Percentiles rank a stretch among this genome's conserved stretches.
phyloP scores from a whole-genome alignment of 2,329 filamentous ascomycete species.

The Epichloe amarillans region DNA sequence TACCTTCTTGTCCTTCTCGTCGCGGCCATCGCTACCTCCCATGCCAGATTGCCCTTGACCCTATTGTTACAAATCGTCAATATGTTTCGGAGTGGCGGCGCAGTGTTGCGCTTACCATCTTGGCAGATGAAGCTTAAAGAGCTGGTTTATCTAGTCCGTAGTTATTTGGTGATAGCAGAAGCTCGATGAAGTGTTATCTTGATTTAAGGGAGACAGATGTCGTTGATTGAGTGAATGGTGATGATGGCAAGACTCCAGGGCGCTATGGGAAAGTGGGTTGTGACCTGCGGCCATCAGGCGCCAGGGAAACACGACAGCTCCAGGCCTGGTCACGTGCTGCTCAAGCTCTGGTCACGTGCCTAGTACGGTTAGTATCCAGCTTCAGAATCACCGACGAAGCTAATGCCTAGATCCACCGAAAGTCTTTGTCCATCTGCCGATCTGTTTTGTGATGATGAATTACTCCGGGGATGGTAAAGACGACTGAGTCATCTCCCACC shows the following conservation, averaged over 20 bases:
- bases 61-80: slow-evolving; percentile 26
- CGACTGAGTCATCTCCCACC: too few relatives aligned
- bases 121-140: slow-evolving; percentile 18
- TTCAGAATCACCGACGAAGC: too few relatives aligned
- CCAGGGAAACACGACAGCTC: slow-evolving; percentile 33
- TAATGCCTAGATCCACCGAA: too few relatives aligned
- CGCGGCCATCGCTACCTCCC: slow-evolving; percentile 65
- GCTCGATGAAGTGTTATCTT: not conserved
- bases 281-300: slow-evolving; percentile 24
- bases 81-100: not conserved
- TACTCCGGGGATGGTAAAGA: too few relatives aligned
- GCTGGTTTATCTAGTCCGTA: slow-evolving; percentile 8
- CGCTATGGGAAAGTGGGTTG: slow-evolving; percentile 12
- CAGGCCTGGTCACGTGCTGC: not conserved
- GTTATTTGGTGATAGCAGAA: not conserved
- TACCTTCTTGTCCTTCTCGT: slow-evolving; percentile 93
- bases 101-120: slow-evolving; percentile 19
- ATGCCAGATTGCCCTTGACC: slow-evolving; percentile 81
- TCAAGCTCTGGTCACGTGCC: not conserved
- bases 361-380: not conserved
- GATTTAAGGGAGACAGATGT: slow-evolving; percentile 1
- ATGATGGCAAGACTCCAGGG: slow-evolving; percentile 13
- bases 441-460: too few relatives aligned
- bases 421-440: too few relatives aligned
- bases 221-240: slow-evolving; percentile 6